These are phyloP conservation scores for Huiozyma naganishii DNA, from an alignment of 805 yeast genomes.

Conservation along the genomic window DNA sequence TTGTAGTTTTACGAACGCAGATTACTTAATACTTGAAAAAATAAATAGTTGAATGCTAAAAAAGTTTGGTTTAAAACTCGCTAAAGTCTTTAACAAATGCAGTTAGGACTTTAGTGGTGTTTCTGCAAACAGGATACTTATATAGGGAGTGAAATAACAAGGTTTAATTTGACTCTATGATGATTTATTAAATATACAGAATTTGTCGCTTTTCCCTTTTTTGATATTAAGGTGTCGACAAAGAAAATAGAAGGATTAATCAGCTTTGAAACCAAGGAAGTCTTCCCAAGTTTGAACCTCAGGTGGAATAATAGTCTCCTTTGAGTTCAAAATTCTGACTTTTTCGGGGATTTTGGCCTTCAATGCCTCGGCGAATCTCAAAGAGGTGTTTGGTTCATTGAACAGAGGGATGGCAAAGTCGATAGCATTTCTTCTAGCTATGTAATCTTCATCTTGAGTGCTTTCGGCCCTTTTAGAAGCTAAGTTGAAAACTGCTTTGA, in stretches of 20 bases:
- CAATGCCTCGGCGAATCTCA: conserved; percentile 76
- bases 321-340: conserved; percentile 36
- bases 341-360: conserved; percentile 51
- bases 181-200: too few relatives aligned
- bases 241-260: conserved; percentile 21
- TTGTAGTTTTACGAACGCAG: too few relatives aligned
- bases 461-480: conserved; percentile 84
- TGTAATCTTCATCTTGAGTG: conserved; percentile 79
- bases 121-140: too few relatives aligned
- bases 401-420: conserved; percentile 94
- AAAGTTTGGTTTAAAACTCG: too few relatives aligned
- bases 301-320: conserved; percentile 51
- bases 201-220: too few relatives aligned
- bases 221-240: too few relatives aligned
- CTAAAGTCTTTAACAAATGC: too few relatives aligned
- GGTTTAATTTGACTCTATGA: too few relatives aligned
- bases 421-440: conserved; percentile 98
- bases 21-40: too few relatives aligned
- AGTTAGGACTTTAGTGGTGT: too few relatives aligned
- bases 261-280: conserved; percentile 88
- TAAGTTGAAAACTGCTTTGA: conserved; percentile 82
- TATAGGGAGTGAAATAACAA: too few relatives aligned
- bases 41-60: too few relatives aligned
- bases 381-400: conserved; percentile 91
- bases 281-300: conserved; percentile 97